phyloP scores from a whole-genome alignment of 164 flowering plant species.

The Magnolia changhungtana region DNA sequence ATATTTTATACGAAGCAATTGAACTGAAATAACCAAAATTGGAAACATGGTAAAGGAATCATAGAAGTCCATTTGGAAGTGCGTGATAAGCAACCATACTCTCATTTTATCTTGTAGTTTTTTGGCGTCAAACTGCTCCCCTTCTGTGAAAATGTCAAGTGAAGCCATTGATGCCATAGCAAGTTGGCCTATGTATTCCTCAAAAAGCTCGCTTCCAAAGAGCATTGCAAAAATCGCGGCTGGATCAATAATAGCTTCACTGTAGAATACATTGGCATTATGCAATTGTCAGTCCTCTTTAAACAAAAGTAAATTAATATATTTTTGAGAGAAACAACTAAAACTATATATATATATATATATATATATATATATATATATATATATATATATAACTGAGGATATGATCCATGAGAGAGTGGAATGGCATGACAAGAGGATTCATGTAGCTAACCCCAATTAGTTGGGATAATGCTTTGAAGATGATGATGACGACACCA shows the following conservation, averaged over 20 bases:
- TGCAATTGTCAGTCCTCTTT: background rate
- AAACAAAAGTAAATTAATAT: background rate
- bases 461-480: no score
- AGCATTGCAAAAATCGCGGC: conserved; percentile 99
- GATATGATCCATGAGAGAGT: no score
- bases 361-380: no score
- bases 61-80: background rate
- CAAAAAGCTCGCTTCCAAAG: conserved; percentile 98
- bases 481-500: no score
- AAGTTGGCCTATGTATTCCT: conserved; percentile 97
- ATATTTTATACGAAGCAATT: background rate
- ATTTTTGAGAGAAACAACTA: background rate
- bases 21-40: background rate
- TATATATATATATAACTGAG: no score
- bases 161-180: conserved; percentile 99
- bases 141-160: conserved; percentile 79
- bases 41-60: conserved; percentile 1
- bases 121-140: conserved; percentile 79
- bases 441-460: no score
- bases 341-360: background rate
- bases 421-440: no score
- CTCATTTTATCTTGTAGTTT: conserved; percentile 93
- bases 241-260: conserved; percentile 92
- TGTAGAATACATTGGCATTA: conserved; percentile 22
- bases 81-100: conserved; percentile 33